Percentiles rank a stretch among this genome's conserved stretches.
Conservation (phyloP, 1,284 basidiomycete species). For the Ganoderma sinense region DNA sequence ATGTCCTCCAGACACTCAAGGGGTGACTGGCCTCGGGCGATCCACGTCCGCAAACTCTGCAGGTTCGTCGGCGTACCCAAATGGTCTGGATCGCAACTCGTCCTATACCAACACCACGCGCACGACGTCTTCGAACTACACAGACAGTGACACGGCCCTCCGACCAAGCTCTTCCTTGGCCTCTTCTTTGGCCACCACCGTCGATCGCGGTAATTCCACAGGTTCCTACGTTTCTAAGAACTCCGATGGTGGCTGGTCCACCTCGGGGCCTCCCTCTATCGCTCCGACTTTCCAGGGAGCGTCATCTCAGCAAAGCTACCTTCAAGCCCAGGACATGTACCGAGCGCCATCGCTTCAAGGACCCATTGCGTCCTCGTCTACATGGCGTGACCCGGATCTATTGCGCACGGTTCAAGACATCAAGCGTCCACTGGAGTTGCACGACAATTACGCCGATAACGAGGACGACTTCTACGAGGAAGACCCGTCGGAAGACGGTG, state of each 20-base stretch:
- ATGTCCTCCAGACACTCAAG: slow-evolving; percentile 21
- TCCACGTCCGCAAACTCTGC: slow-evolving; percentile 31
- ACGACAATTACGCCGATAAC: slow-evolving; percentile 52
- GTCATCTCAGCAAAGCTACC: slow-evolving; percentile 24
- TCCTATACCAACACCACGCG: slow-evolving; percentile 32
- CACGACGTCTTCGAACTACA: slow-evolving; percentile 32
- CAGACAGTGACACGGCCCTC: slow-evolving; percentile 29
- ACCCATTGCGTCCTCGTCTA: slow-evolving; percentile 34
- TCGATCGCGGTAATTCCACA: slow-evolving; percentile 40
- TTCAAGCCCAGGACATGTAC: slow-evolving; percentile 30
- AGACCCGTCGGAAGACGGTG: slow-evolving; percentile 72
- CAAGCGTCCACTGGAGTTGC: slow-evolving; percentile 47
- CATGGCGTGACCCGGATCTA: slow-evolving; percentile 39
- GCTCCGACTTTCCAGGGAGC: slow-evolving; percentile 26
- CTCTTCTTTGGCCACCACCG: slow-evolving; percentile 34
- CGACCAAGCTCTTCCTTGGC: slow-evolving; percentile 32
- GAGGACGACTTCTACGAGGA: slow-evolving; percentile 71
- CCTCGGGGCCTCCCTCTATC: slow-evolving; percentile 24
- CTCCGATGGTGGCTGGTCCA: slow-evolving; percentile 33
- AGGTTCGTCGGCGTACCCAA: slow-evolving; percentile 25
- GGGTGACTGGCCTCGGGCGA: slow-evolving; percentile 26
- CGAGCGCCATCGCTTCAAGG: slow-evolving; percentile 30
- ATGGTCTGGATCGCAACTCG: slow-evolving; percentile 33
- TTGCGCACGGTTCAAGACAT: slow-evolving; percentile 48
- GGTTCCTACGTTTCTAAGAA: slow-evolving; percentile 37